These are phyloP conservation scores for Talaromyces stipitatus DNA, from an alignment of 495 filamentous ascomycete species.

Conservation along the genomic window DNA sequence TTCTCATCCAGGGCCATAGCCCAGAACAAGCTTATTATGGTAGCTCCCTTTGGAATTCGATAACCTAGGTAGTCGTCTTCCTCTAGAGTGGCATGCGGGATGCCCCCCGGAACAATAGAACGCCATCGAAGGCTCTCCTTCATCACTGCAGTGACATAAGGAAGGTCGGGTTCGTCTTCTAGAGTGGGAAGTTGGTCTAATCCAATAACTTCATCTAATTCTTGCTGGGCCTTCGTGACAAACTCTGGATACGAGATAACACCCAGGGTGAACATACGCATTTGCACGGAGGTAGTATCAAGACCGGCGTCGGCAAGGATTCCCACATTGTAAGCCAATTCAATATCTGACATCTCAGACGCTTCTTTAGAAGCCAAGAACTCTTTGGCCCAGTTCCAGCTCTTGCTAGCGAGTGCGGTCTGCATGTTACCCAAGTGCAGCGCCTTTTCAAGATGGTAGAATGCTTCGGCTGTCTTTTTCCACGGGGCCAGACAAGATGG, in stretches of 20 bases:
- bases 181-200: slow-evolving; percentile 14
- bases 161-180: slow-evolving; percentile 20
- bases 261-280: slow-evolving; percentile 31
- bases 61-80: slow-evolving; percentile 47
- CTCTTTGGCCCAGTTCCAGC: slow-evolving; percentile 22
- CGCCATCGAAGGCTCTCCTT: slow-evolving; percentile 33
- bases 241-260: slow-evolving; percentile 24
- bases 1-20: slow-evolving; percentile 27
- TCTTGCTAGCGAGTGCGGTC: not conserved
- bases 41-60: slow-evolving; percentile 32
- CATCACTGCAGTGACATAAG: slow-evolving; percentile 27
- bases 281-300: slow-evolving; percentile 22
- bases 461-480: slow-evolving; percentile 13
- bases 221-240: slow-evolving; percentile 35
- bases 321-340: slow-evolving; percentile 28
- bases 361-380: slow-evolving; percentile 7
- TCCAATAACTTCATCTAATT: slow-evolving; percentile 23
- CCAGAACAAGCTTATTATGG: slow-evolving; percentile 30
- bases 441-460: not conserved
- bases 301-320: slow-evolving; percentile 29
- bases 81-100: slow-evolving; percentile 45
- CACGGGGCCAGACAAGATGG: slow-evolving; percentile 23
- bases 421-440: not conserved
- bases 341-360: slow-evolving; percentile 11
- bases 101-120: slow-evolving; percentile 23